These are phyloP conservation scores for Gyrodon lividus DNA, from an alignment of 768 basidiomycete genomes.

Conservation along the genomic window DNA sequence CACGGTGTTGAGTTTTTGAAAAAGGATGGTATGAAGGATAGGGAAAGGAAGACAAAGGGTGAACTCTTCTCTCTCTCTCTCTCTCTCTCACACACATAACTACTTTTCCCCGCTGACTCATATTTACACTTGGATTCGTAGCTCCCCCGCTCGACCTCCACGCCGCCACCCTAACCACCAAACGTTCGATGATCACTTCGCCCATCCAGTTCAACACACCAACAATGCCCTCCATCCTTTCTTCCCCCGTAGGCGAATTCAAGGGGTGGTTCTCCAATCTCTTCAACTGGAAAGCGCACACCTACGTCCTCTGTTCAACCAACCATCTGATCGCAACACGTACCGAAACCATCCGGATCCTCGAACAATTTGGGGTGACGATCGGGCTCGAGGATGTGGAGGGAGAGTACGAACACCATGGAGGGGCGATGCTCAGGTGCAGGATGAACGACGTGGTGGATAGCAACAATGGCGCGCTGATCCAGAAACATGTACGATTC, in stretches of 20 bases:
- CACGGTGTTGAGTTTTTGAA: constrained; percentile 28
- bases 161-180: constrained; percentile 38
- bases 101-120: not conserved
- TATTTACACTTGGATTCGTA: constrained; percentile 25
- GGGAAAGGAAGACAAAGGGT: constrained; percentile 58
- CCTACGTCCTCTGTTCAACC: constrained; percentile 53
- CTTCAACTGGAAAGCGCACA: constrained; percentile 84
- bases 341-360: constrained; percentile 58
- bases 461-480: constrained; percentile 34
- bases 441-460: constrained; percentile 50
- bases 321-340: constrained; percentile 62
- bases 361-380: constrained; percentile 62
- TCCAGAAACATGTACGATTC: constrained; percentile 79
- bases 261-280: constrained; percentile 95
- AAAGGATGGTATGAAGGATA: constrained; percentile 44
- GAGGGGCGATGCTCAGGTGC: constrained; percentile 48
- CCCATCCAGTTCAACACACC: constrained; percentile 44
- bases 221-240: constrained; percentile 41
- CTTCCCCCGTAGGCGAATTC: constrained; percentile 80
- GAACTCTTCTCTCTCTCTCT: constrained; percentile 23
- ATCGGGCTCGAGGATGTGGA: constrained; percentile 56
- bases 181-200: constrained; percentile 49
- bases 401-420: constrained; percentile 31
- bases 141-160: constrained; percentile 58
- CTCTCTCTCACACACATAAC: not conserved